These are phyloP conservation scores for Ceratonia siliqua DNA, from an alignment of 306 rosid species.

Conservation along the genomic window DNA sequence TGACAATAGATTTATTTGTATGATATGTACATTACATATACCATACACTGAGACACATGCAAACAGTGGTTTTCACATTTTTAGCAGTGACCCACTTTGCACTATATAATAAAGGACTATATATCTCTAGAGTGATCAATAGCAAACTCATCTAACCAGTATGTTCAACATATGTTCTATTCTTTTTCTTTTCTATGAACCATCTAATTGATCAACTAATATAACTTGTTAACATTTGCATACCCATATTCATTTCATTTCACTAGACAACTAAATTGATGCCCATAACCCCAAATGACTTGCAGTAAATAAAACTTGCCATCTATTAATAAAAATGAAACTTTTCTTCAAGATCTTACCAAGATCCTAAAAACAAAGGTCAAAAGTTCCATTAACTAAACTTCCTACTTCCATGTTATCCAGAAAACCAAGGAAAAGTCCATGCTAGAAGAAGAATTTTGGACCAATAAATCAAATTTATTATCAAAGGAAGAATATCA, in stretches of 20 bases:
- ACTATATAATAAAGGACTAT: background rate
- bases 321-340: background rate
- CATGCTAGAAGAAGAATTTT: background rate
- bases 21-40: background rate
- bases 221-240: background rate
- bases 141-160: background rate
- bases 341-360: background rate
- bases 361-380: constrained; percentile 9
- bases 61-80: constrained; percentile 13
- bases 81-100: background rate
- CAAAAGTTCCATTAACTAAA: background rate
- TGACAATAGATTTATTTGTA: background rate
- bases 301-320: constrained; percentile 4
- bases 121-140: background rate
- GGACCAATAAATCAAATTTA: background rate
- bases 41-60: background rate
- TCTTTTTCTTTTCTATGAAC: too few relatives aligned
- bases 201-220: background rate
- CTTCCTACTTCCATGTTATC: background rate
- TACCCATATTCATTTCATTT: background rate
- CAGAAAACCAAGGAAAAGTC: background rate
- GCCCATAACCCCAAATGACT: constrained; percentile 14
- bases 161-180: background rate
- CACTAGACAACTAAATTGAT: background rate
- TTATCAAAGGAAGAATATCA: background rate